Evolutionary conservation across 768 basidiomycete species (phyloP), one percentile per base, ranked within the genome.

Genomic region (Lentinula boryana): DNA sequence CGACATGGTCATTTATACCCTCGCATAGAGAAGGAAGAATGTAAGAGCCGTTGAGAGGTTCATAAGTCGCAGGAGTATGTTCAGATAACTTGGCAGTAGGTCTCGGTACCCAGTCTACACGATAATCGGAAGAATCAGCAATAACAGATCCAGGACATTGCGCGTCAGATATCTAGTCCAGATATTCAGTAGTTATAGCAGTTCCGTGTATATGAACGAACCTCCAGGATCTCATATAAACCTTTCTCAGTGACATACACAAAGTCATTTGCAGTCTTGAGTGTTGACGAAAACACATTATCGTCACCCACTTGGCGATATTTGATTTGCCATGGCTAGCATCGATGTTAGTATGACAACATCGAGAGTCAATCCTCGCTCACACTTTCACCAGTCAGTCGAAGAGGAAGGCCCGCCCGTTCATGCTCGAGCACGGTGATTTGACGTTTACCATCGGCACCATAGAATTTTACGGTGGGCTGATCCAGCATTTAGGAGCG

Each of bases 381-480:
- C 72, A 96, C 95, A 52, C 87, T 89, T 70, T 95, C 91, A 5
- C 97, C 97, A 18, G 94, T 95, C 56, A 99, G 75, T 31, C 95
- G 83, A 44, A 98, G 74, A 41, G 94, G 94, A 10, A 98, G 78
- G 38, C 76, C 80, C 0, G 87, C 87, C 41, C 75, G 74, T 61
- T 93, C 88, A 46, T 87, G 84, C 67, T 95, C 89, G 6, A 93
- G 78, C 15, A 95, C 81, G 5, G 84, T 83, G 7, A 87, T 73
- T 48, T 76, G 77, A 6, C 84, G 83, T 62, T 80, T 78, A 56
- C 78, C 76, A 10, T 78, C 76, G 64, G 80, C 82, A 36, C 88
- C 86, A 67, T 94, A 94, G 72, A 97, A 96, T 71, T 86, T 86
- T 21, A 80, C 94, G 0, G 92, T 94, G 8, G 96, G 93, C 90